These are phyloP conservation scores for Boechera retrofracta DNA, from an alignment of 345 rosid species.

Conservation along the genomic window DNA sequence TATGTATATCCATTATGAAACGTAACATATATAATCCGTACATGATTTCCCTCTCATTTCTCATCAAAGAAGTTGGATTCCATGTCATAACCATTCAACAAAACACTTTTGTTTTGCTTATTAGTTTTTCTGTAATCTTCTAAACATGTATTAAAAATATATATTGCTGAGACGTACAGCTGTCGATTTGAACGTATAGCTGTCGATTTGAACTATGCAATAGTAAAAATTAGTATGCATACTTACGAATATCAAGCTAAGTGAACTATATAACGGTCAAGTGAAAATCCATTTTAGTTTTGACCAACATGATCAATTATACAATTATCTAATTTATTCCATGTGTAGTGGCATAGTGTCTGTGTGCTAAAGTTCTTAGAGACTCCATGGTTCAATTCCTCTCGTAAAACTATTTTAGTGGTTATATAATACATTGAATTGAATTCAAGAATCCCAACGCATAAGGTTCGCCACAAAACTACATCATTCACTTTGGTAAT, in stretches of 20 bases:
- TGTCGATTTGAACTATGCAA: not conserved
- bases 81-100: constrained; percentile 70
- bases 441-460: constrained; percentile 53
- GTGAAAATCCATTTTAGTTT: constrained; percentile 6
- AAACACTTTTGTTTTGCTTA: constrained; percentile 24
- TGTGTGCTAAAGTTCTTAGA: constrained; percentile 21
- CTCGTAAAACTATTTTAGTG: constrained; percentile 20
- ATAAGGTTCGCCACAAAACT: constrained; percentile 85
- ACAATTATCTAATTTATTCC: not conserved
- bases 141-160: not conserved
- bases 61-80: constrained; percentile 64
- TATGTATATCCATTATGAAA: constrained; percentile 24
- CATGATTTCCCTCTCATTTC: constrained; percentile 61
- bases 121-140: not conserved
- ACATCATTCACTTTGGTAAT: constrained; percentile 64
- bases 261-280: not conserved
- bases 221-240: constrained; percentile 2
- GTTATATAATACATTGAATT: constrained; percentile 26
- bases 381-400: constrained; percentile 7
- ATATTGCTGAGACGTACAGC: not conserved
- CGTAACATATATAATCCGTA: constrained; percentile 33
- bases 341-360: constrained; percentile 19
- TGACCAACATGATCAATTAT: not conserved
- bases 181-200: not conserved
- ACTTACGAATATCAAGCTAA: not conserved